Evolutionary conservation across 148 eudicot genomes (phyloP).

Genomic region (Chenopodium formosanum): DNA sequence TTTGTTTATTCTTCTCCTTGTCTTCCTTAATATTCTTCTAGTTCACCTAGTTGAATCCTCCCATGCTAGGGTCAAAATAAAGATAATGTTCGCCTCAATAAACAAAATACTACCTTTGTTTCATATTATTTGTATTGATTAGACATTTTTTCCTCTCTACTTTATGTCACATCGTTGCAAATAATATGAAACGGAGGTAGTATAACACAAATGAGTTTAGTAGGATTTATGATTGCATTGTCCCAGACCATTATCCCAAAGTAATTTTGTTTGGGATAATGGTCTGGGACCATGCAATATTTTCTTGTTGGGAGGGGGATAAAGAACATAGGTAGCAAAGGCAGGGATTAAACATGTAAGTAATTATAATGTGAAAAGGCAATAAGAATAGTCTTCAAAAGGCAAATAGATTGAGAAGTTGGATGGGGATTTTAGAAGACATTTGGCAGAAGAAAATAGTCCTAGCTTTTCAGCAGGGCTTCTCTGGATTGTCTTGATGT

Average conservation of each 20-base stretch:
- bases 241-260: neutral
- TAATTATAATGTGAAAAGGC: neutral
- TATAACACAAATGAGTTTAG: neutral
- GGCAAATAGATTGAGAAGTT: neutral
- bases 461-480: neutral
- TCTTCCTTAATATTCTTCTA: neutral
- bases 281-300: neutral
- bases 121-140: too few species aligned
- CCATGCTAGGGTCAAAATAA: neutral
- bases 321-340: neutral
- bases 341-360: neutral
- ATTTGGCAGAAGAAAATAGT: neutral
- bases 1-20: conserved; percentile 27
- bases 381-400: neutral
- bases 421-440: neutral
- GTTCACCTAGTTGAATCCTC: neutral
- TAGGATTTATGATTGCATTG: neutral
- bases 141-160: too few species aligned
- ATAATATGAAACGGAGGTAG: too few species aligned
- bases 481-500: neutral
- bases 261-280: neutral
- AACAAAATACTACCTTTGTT: neutral
- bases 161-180: too few species aligned
- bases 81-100: neutral
- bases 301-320: neutral